phyloP scores from a whole-genome alignment of 2,329 filamentous ascomycete species.

The Shiraia sp. region DNA sequence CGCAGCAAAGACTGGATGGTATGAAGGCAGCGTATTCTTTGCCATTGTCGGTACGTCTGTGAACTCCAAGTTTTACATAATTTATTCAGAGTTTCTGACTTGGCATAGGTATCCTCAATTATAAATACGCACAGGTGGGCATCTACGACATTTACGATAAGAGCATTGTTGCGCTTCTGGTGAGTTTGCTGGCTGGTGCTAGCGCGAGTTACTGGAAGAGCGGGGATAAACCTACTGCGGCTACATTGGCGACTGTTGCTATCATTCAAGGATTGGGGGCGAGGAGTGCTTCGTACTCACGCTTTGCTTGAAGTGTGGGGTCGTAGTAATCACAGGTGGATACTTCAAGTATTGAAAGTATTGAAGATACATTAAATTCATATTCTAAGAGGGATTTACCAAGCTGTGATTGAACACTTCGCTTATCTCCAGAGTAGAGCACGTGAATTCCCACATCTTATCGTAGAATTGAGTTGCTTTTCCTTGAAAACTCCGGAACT shows the following conservation, averaged over 20 bases:
- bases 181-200: conserved; percentile 28
- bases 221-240: conserved; percentile 31
- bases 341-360: too few relatives aligned
- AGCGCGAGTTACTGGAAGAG: conserved; percentile 26
- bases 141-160: conserved; percentile 39
- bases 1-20: conserved; percentile 42
- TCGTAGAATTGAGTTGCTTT: too few relatives aligned
- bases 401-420: too few relatives aligned
- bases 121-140: conserved; percentile 39
- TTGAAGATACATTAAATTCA: too few relatives aligned
- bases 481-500: too few relatives aligned
- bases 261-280: conserved; percentile 31
- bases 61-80: too few relatives aligned
- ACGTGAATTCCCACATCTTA: too few relatives aligned
- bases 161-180: conserved; percentile 33
- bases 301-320: conserved; percentile 3
- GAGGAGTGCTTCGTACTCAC: conserved; percentile 22
- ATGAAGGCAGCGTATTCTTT: conserved; percentile 43
- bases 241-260: conserved; percentile 25
- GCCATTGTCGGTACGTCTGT: conserved; percentile 32
- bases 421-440: too few relatives aligned
- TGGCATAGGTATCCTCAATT: conserved; percentile 33
- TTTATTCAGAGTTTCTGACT: neutral
- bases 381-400: too few relatives aligned
- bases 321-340: too few relatives aligned